Evolutionary conservation across 176 grass and related monocot species (phyloP).

Genomic region (Ampelocalamus luodianensis): DNA sequence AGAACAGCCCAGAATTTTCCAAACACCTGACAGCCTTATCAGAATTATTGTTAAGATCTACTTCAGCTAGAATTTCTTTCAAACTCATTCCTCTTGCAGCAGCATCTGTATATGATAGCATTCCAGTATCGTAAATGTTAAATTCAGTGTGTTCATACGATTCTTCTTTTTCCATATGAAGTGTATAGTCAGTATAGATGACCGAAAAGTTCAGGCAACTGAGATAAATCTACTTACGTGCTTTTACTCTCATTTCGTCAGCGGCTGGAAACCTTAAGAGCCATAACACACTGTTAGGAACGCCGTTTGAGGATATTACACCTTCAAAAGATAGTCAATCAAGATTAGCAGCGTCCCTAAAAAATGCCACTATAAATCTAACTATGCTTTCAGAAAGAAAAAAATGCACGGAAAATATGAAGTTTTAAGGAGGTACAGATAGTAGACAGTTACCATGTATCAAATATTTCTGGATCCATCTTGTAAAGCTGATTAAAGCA

Average conservation of each 20-base stretch:
- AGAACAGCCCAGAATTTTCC: too few relatives aligned
- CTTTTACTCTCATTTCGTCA: conserved; percentile 75
- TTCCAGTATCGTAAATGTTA: background rate
- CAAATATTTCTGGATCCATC: conserved; percentile 94
- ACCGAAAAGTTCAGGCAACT: conserved; percentile 11
- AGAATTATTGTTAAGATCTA: too few relatives aligned
- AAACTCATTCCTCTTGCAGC: conserved; percentile 68
- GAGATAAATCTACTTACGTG: conserved; percentile 60
- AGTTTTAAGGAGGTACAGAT: background rate
- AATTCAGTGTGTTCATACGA: background rate
- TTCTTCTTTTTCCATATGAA: conserved; percentile 7
- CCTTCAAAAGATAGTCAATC: conserved; percentile 40
- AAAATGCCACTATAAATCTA: background rate
- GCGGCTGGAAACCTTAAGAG: conserved; percentile 81
- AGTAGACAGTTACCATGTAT: conserved; percentile 64
- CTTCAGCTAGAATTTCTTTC: too few relatives aligned
- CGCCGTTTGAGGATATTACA: conserved; percentile 84
- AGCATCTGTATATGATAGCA: conserved; percentile 62
- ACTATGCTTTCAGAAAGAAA: background rate
- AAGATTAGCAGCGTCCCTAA: background rate
- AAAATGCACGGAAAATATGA: background rate
- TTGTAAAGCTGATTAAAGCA: conserved; percentile 98
- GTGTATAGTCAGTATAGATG: too few relatives aligned
- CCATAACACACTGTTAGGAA: conserved; percentile 82
- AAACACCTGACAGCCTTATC: too few relatives aligned